Evolutionary conservation across 108 stramenopile species (phyloP).

Genomic region (Schizochytrium sp.): DNA sequence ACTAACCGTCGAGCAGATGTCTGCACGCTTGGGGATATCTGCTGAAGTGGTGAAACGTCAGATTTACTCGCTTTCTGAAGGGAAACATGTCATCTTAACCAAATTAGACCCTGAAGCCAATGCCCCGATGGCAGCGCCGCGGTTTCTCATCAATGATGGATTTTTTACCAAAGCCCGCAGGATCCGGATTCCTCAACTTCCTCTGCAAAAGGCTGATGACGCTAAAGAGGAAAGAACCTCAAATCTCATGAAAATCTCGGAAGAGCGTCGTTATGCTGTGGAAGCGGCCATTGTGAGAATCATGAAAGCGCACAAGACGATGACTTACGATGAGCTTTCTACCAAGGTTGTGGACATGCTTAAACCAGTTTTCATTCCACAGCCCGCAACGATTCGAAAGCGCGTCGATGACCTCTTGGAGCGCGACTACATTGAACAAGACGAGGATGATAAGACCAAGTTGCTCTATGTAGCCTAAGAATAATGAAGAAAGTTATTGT

Average conservation of each 20-base stretch:
- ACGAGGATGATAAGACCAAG: conserved; percentile 82
- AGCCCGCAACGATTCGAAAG: conserved; percentile 87
- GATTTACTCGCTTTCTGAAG: conserved; percentile 95
- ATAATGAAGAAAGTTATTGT: neutral
- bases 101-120: conserved; percentile 77
- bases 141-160: conserved; percentile 83
- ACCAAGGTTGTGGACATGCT: conserved; percentile 96
- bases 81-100: conserved; percentile 93
- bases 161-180: conserved; percentile 91
- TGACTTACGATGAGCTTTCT: conserved; percentile 92
- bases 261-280: conserved; percentile 93
- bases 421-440: conserved; percentile 91
- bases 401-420: conserved; percentile 93
- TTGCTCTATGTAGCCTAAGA: conserved; percentile 76
- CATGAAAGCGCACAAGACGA: conserved; percentile 98
- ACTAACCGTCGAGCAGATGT: conserved; percentile 80
- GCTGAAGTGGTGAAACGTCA: conserved; percentile 87
- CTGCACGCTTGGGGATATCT: conserved; percentile 84
- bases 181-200: conserved; percentile 92
- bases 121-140: conserved; percentile 72
- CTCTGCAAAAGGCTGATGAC: neutral
- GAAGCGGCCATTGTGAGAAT: conserved; percentile 99
- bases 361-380: conserved; percentile 92
- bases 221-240: conserved; percentile 5
- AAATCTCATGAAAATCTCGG: conserved; percentile 79